Evolutionary conservation across 73 alveolate species (phyloP).

Genomic region (Paramecium pentaurelia): DNA sequence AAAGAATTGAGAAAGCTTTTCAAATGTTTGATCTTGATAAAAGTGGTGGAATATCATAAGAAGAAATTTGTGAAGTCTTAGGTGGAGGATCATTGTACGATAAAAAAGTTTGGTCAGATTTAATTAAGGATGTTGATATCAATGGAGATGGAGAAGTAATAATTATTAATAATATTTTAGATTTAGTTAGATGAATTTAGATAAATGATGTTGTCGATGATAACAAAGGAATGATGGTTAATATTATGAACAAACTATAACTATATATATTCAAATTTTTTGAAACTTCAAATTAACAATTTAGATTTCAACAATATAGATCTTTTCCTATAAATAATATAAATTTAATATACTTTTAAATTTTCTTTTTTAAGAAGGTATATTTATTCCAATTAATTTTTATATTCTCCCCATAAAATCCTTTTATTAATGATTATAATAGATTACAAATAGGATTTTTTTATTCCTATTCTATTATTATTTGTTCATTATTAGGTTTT

Average conservation of each 20-base stretch:
- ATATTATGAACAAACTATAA: not conserved
- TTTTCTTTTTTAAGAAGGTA: not conserved
- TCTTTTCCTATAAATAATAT: not conserved
- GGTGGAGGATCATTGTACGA: constrained; percentile 11
- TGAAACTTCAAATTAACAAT: not conserved
- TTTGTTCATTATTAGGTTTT: not conserved
- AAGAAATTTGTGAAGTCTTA: constrained; percentile 28
- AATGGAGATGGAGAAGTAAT: constrained; percentile 60
- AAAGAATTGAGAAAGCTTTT: constrained; percentile 42
- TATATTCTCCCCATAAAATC: not conserved
- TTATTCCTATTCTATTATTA: not conserved
- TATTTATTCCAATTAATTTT: not conserved
- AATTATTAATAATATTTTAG: not conserved
- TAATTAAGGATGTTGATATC: constrained; percentile 50
- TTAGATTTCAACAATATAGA: not conserved
- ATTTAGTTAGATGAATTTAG: constrained; percentile 34
- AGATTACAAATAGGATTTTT: not conserved
- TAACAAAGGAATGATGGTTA: not conserved
- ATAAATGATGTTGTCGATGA: not conserved
- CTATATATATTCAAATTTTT: not conserved
- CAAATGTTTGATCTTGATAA: constrained; percentile 59
- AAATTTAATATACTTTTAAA: not conserved
- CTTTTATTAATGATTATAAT: not conserved
- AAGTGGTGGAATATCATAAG: constrained; percentile 40
- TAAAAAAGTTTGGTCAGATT: constrained; percentile 38